phyloP scores from a whole-genome alignment of 164 flowering plant genomes.

The Pachysandra terminalis region DNA sequence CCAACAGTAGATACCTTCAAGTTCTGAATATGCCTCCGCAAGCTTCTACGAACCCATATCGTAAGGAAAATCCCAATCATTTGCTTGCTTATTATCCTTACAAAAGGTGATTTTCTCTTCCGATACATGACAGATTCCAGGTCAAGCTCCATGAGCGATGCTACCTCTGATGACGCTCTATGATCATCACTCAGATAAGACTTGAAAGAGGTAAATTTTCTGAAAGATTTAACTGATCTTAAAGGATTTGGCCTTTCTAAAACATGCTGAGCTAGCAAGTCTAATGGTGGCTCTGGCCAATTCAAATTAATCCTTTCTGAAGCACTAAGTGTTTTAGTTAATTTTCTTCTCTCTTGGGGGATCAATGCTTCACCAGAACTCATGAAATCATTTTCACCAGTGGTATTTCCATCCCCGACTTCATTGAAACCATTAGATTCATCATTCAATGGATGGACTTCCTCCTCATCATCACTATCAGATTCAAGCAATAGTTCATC shows the following conservation, averaged over 20 bases:
- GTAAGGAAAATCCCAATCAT: slow-evolving; percentile 94
- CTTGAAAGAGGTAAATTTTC: slow-evolving; percentile 58
- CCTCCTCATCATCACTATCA: slow-evolving; percentile 70
- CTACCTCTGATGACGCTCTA: slow-evolving; percentile 30
- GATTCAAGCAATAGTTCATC: slow-evolving; percentile 54
- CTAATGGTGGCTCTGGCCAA: slow-evolving; percentile 89
- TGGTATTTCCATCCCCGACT: slow-evolving; percentile 15
- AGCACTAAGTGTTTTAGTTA: slow-evolving; percentile 58
- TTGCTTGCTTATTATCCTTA: slow-evolving; percentile 90
- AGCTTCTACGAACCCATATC: slow-evolving; percentile 87
- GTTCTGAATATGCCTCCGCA: slow-evolving; percentile 81
- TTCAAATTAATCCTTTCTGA: slow-evolving; percentile 72
- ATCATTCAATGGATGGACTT: slow-evolving; percentile 67
- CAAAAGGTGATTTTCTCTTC: slow-evolving; percentile 69
- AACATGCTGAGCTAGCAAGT: slow-evolving; percentile 53
- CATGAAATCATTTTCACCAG: slow-evolving; percentile 13
- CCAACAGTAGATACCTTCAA: slow-evolving; percentile 89
- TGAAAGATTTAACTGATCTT: slow-evolving; percentile 54
- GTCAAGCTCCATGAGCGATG: slow-evolving; percentile 54
- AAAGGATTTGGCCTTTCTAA: slow-evolving; percentile 58
- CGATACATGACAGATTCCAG: slow-evolving; percentile 55
- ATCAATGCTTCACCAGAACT: slow-evolving; percentile 22
- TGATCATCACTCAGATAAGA: slow-evolving; percentile 26
- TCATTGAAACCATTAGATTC: slow-evolving; percentile 36
- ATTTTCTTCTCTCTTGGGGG: slow-evolving; percentile 22